phyloP scores from a whole-genome alignment of 495 filamentous ascomycete species.

The Tuber melanosporum region DNA sequence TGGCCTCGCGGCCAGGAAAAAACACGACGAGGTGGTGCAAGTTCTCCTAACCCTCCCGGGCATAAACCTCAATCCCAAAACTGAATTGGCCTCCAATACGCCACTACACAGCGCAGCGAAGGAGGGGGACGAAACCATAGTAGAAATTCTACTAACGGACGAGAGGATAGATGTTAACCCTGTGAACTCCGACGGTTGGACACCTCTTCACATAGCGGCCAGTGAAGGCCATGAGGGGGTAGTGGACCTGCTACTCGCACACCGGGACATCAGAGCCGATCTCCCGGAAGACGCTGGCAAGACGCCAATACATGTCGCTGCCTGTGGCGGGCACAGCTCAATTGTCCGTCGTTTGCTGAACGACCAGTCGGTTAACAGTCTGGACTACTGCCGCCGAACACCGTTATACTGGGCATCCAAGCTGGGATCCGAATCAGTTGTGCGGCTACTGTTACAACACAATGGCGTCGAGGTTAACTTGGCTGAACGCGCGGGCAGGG shows the following conservation, averaged over 20 bases:
- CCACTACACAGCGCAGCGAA: background rate
- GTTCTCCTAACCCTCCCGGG: background rate
- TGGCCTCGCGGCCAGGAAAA: background rate
- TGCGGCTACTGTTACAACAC: background rate
- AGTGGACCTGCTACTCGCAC: background rate
- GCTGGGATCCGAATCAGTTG: background rate
- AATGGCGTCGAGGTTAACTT: background rate
- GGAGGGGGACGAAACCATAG: background rate
- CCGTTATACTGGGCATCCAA: background rate
- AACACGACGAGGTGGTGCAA: background rate
- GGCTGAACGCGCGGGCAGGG: background rate
- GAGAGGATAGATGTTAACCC: slow-evolving; percentile 1
- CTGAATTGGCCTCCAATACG: slow-evolving; percentile 1
- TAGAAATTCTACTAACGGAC: background rate
- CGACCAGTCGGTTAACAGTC: background rate
- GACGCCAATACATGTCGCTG: background rate
- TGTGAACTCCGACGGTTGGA: background rate
- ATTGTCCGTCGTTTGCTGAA: background rate
- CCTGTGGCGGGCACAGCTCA: background rate
- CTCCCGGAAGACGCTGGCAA: background rate
- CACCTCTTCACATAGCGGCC: background rate
- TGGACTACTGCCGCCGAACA: background rate
- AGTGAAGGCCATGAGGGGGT: background rate
- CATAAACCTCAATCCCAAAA: background rate
- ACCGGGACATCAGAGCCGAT: background rate